Base-by-base conservation (phyloP, 176 grass and related monocot species). In the Bolboschoenus planiculmis region DNA sequence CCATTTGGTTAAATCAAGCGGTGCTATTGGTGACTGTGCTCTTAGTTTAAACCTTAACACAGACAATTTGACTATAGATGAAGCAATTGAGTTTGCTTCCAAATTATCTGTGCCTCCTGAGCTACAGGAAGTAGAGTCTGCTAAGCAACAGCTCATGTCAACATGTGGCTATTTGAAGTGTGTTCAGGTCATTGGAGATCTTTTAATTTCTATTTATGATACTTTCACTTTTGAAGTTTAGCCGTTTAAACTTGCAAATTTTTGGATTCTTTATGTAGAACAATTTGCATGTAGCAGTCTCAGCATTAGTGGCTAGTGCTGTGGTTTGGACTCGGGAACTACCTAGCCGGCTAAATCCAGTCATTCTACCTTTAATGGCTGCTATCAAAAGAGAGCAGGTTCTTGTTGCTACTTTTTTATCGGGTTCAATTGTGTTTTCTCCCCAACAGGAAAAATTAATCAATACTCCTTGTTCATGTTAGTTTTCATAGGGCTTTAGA, bases 331-430 rank as follows among this genome's bases (percentile, higher is more conserved):
- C 91, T 91, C 81, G 87, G 44, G 86, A 88, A 68, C 88, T 99
- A 80, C 96, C 96, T 84, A 89, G 82, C 64, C 92, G 88, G 56
- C 87, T 99, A 61, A 99, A 99, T 70, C 96, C 96, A 84, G 88
- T 99, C 34, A 99, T 99, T 95, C 90, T 99, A 57, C 96, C 96
- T 85, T 89, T 99, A 90, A 99, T 99, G 96, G 96, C 96, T 88
- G 90, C 96, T 72, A 86, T 99, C 61, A 99, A 93, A 90, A 90
- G 96, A 85, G 96, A 99, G 58, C 96, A 99, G 90, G 96, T 95
- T 75, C 79, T 47, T 80, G 4, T 66, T 83, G 20, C 30, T 67
- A 35, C 5, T 39, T 72, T 67, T 81, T 53, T 58, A 64, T 29
- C 81, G 77, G 57, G 54, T 7, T 48, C 59, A 55, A 80, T 77